Conservation (phyloP, 2,329 filamentous ascomycete species). For the Aspergillus aculeatus region DNA sequence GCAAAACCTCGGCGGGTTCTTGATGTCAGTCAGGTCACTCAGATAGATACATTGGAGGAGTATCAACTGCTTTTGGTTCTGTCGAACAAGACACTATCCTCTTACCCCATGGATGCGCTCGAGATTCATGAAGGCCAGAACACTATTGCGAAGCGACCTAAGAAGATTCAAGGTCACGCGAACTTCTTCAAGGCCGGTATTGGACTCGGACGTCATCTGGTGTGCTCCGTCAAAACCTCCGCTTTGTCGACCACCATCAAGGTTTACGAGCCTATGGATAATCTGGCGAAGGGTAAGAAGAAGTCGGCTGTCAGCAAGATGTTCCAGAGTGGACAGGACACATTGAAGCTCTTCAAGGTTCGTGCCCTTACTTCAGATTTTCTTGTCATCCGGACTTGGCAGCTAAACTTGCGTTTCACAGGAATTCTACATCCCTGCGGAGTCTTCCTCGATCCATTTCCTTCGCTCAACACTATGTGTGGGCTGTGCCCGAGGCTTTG, state of each 20-base stretch:
- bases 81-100: constrained; percentile 88
- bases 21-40: constrained; percentile 82
- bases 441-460: constrained; percentile 98
- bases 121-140: constrained; percentile 75
- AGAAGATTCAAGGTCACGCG: constrained; percentile 95
- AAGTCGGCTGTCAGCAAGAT: constrained; percentile 95
- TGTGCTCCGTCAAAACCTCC: constrained; percentile 94
- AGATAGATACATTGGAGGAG: constrained; percentile 94
- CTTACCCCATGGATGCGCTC: constrained; percentile 82
- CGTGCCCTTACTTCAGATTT: constrained; percentile 12
- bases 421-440: constrained; percentile 97
- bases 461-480: constrained; percentile 95
- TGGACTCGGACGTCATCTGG: constrained; percentile 87
- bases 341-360: constrained; percentile 88
- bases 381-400: not conserved
- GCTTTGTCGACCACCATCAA: constrained; percentile 95
- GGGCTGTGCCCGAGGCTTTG: constrained; percentile 90
- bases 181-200: constrained; percentile 99
- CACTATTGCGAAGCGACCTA: constrained; percentile 76
- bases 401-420: constrained; percentile 28
- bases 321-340: constrained; percentile 89
- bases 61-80: constrained; percentile 88
- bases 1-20: constrained; percentile 76
- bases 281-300: constrained; percentile 89
- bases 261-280: constrained; percentile 97